A percentile compares a stretch with the other conserved stretches of the same genome.
Evolutionary conservation across 371 early-diverging fungal species (phyloP).

Genomic region (Apophysomyces sp.): DNA sequence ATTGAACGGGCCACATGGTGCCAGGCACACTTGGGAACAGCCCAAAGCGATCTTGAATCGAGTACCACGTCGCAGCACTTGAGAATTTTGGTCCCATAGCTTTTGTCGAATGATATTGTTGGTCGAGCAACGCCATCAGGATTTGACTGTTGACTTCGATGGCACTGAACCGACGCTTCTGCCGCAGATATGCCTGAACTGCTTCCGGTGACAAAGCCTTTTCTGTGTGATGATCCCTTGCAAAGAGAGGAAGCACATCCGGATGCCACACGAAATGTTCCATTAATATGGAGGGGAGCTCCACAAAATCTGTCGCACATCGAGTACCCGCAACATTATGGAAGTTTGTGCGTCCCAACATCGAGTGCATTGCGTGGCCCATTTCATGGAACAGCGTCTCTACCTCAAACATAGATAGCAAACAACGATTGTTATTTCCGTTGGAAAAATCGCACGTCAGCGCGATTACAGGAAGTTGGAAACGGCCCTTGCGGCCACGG

Average conservation of each 20-base stretch:
- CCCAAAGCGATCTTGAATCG: constrained; percentile 55
- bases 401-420: constrained; percentile 73
- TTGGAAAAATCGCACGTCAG: constrained; percentile 71
- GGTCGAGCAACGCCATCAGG: constrained; percentile 87
- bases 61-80: constrained; percentile 50
- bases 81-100: constrained; percentile 43
- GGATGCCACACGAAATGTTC: constrained; percentile 86
- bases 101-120: constrained; percentile 61
- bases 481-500: constrained; percentile 47
- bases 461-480: constrained; percentile 78
- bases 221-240: constrained; percentile 66
- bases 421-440: constrained; percentile 1
- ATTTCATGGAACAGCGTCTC: constrained; percentile 98
- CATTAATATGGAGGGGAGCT: constrained; percentile 94
- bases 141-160: constrained; percentile 88
- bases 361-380: constrained; percentile 98
- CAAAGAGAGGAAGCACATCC: constrained; percentile 67
- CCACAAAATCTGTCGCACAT: constrained; percentile 94
- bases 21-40: constrained; percentile 64
- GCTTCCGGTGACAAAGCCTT: constrained; percentile 34
- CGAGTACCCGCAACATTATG: constrained; percentile 96
- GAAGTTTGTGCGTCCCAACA: constrained; percentile 91
- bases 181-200: constrained; percentile 50
- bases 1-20: constrained; percentile 90
- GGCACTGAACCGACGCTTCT: constrained; percentile 56